Evolutionary conservation across 2,329 filamentous ascomycete species (phyloP).

Genomic region (Claviceps arundinis): DNA sequence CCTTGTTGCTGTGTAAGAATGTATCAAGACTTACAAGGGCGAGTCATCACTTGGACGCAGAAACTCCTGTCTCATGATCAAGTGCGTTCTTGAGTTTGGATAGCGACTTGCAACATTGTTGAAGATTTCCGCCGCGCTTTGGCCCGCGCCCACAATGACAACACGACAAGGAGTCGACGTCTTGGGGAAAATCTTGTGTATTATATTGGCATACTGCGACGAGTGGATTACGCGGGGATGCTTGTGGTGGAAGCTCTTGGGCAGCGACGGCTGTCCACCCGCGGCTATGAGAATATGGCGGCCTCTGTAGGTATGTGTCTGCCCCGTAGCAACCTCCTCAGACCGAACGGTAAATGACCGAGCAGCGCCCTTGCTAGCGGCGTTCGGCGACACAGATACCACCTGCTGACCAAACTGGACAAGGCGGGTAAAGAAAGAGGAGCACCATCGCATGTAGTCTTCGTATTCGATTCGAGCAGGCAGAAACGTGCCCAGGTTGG

Average conservation of each 20-base stretch:
- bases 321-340: conserved; percentile 45
- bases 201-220: conserved; percentile 62
- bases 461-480: conserved; percentile 83
- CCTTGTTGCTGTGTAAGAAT: too few species aligned
- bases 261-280: conserved; percentile 55
- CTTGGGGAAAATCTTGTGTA: conserved; percentile 45
- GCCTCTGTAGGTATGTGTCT: conserved; percentile 37
- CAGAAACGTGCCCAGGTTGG: conserved; percentile 79
- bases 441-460: conserved; percentile 91
- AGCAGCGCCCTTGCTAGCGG: conserved; percentile 28
- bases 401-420: conserved; percentile 73
- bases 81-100: conserved; percentile 61
- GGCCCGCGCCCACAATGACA: conserved; percentile 76
- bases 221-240: conserved; percentile 74
- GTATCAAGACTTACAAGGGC: conserved; percentile 57
- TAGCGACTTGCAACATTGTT: conserved; percentile 74
- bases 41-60: conserved; percentile 88
- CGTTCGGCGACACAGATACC: conserved; percentile 50
- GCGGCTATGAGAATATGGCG: conserved; percentile 52
- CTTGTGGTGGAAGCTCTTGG: conserved; percentile 51
- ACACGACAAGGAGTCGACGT: conserved; percentile 51
- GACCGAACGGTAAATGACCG: conserved; percentile 57
- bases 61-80: conserved; percentile 74
- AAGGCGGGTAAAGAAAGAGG: conserved; percentile 58
- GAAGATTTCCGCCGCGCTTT: conserved; percentile 93